Percentiles rank a stretch among this genome's conserved stretches.
These are phyloP conservation scores for Blastomyces silverae DNA, from an alignment of 2,329 filamentous ascomycete genomes.

Conservation along the genomic window DNA sequence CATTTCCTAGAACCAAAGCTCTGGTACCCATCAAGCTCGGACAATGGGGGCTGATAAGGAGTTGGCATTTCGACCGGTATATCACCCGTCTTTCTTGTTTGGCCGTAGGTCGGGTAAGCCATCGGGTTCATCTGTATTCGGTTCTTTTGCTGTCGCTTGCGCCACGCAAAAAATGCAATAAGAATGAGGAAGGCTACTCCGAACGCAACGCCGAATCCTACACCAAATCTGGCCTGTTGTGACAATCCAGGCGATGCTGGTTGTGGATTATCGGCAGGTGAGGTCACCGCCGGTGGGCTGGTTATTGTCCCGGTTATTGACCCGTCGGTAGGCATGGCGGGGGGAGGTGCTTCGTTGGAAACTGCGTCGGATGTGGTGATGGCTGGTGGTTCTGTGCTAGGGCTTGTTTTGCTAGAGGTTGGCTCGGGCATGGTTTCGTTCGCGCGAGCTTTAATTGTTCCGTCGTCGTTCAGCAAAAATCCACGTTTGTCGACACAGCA, in stretches of 20 bases:
- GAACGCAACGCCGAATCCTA: conserved; percentile 4
- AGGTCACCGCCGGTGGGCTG: neutral
- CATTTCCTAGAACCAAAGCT: neutral
- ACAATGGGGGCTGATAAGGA: neutral
- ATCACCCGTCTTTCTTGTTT: neutral
- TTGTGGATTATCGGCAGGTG: neutral
- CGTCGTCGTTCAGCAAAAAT: conserved; percentile 5
- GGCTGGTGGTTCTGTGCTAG: neutral
- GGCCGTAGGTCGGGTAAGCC: conserved; percentile 2
- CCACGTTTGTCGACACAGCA: conserved; percentile 6
- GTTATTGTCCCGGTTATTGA: too few species aligned
- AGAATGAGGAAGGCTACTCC: neutral
- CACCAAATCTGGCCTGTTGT: neutral
- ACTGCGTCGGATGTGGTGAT: neutral
- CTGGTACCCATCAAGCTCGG: neutral
- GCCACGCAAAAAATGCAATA: conserved; percentile 1
- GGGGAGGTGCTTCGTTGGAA: neutral
- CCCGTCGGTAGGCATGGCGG: neutral
- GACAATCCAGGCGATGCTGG: neutral
- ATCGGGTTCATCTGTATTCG: conserved; percentile 3
- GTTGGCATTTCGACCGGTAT: neutral
- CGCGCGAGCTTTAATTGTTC: conserved; percentile 6
- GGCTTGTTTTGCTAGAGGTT: neutral
- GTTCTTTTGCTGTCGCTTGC: neutral
- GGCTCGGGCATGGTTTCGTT: neutral